Base-by-base conservation (phyloP, 371 early-diverging fungal species). In the Mucor circinelloides region DNA sequence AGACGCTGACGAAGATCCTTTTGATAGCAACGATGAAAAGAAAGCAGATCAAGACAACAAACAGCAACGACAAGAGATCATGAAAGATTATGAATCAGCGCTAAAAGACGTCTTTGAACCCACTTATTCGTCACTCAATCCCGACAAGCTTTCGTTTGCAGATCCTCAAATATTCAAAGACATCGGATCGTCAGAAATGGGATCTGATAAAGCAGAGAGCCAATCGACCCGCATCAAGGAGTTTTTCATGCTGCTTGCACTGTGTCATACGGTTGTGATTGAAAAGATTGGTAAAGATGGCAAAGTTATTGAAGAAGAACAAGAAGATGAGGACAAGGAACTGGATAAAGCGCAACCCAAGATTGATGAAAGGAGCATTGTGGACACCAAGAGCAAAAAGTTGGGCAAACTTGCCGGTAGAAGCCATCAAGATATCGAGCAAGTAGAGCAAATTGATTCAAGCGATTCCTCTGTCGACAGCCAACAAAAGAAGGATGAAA, bases 191-290 rank as follows among this genome's bases (percentile, higher is more conserved):
- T 23, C 50, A 31, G 57, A 66, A 0, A 48, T 66, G 36, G 57
- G 44, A 2, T 27, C 28, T 3, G 19, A 58, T 13, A 10, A 36
- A 1, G 3, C 7, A 2, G 57, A 67, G 17, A 30, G 10, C 1
- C 36, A 64, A 21, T 59, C 69, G 0, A 25, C 6, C 12, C 30
- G 2, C 5, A 64, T 61, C 42, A 63, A 86, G 30, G 91, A 95
- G 58, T 98, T 98, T 62, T 92, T 97, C 67, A 88, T 89, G 8
- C 80, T 93, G 17, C 77, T 99, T 19, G 90, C 97, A 2, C 81
- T 97, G 0, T 99, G 98, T 76, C 98, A 99, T 72, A 95, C 97
- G 0, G 97, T 97, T 0, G 79, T 99, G 4, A 88, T 95, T 8
- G 97, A 97, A 67, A 79, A 75, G 23, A 69, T 84, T 8, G 80